phyloP scores from a whole-genome alignment of 1,284 basidiomycete genomes.

The Paramarasmius palmivorus region DNA sequence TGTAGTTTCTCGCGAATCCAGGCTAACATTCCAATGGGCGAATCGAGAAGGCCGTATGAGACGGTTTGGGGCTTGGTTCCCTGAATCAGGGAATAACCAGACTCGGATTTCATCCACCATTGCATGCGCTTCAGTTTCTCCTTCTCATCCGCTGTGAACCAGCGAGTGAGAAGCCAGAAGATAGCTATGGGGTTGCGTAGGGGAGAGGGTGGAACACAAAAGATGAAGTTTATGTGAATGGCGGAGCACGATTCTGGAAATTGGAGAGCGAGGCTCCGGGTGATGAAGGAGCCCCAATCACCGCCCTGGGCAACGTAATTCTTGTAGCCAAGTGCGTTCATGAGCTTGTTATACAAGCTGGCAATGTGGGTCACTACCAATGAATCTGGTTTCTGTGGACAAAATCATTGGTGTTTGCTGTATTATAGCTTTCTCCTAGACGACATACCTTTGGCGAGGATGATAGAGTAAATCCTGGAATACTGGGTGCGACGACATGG shows the following conservation, averaged over 20 bases:
- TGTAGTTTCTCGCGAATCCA: constrained; percentile 21
- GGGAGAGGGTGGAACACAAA: constrained; percentile 23
- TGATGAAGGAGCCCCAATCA: constrained; percentile 41
- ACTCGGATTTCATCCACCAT: constrained; percentile 14
- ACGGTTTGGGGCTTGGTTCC: constrained; percentile 20
- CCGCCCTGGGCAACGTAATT: constrained; percentile 44
- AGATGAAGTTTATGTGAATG: constrained; percentile 27
- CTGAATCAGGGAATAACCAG: constrained; percentile 19
- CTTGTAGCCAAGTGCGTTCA: constrained; percentile 40
- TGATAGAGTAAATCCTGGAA: constrained; percentile 40
- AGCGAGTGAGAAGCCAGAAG: constrained; percentile 10
- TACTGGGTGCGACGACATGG: constrained; percentile 45
- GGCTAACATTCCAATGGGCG: constrained; percentile 20
- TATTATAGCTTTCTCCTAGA: too few relatives aligned
- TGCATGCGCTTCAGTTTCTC: constrained; percentile 11
- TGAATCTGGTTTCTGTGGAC: constrained; percentile 24
- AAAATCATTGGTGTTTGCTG: too few relatives aligned
- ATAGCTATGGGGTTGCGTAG: constrained; percentile 13
- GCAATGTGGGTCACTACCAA: constrained; percentile 22
- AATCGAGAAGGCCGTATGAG: constrained; percentile 18
- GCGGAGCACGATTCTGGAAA: constrained; percentile 25
- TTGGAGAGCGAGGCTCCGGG: constrained; percentile 22
- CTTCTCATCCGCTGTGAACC: constrained; percentile 17
- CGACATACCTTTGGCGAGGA: constrained; percentile 37
- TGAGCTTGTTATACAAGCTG: constrained; percentile 36